Conservation (phyloP, 805 yeast species). For the Candida parachauliodes region DNA sequence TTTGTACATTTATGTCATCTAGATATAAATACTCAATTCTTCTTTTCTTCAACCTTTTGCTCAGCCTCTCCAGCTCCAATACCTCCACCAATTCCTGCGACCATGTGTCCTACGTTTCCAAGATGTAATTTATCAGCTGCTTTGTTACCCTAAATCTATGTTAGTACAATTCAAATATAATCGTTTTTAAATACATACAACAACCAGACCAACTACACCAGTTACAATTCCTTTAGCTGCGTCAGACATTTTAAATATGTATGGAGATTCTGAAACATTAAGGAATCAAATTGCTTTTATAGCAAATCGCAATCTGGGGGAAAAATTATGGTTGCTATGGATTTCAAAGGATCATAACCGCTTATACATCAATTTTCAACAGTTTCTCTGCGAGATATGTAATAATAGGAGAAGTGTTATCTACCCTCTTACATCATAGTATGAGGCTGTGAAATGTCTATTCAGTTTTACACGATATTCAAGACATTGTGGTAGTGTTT, state of each 20-base stretch:
- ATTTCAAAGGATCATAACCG: neutral
- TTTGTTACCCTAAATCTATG: no score
- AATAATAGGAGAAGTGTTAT: no score
- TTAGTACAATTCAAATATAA: no score
- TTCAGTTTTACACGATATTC: no score
- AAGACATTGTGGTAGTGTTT: no score
- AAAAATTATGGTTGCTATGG: neutral
- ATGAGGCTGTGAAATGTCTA: no score
- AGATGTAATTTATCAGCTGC: constrained; percentile 30
- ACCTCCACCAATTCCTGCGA: constrained; percentile 30
- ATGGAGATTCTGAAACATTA: neutral
- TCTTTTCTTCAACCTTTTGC: constrained; percentile 25
- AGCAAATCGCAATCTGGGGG: no score
- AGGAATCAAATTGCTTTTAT: neutral
- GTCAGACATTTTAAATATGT: constrained; percentile 4
- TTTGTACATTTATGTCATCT: constrained; percentile 1
- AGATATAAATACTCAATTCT: no score
- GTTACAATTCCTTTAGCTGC: constrained; percentile 31
- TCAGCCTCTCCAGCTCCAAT: constrained; percentile 31
- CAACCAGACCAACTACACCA: constrained; percentile 28
- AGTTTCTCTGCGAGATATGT: no score
- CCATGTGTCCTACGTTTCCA: constrained; percentile 34
- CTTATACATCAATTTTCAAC: no score
- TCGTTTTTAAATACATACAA: no score
- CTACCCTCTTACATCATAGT: no score